Base-by-base conservation (phyloP, 768 basidiomycete species). In the Trametes punicea region DNA sequence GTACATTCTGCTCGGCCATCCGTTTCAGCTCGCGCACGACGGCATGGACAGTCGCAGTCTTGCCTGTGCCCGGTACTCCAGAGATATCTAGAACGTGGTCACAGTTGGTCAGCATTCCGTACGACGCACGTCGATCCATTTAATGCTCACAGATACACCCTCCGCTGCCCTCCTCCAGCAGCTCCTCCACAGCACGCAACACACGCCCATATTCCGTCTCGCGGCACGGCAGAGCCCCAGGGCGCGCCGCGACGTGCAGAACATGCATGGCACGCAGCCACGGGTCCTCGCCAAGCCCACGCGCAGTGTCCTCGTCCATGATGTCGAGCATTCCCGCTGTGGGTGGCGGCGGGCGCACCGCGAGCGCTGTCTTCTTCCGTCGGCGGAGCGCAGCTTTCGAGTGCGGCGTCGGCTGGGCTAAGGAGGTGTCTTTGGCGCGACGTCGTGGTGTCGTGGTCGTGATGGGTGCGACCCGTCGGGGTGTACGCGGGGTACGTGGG, bases 31-130 rank as follows among this genome's bases (percentile, higher is more conserved):
- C 91, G 33, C 90, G 81, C 29, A 98, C 82, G 23, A 97, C 88
- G 0, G 89, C 90, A 64, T 98, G 95, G 0, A 98, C 94, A 0
- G 97, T 98, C 0, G 97, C 97, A 0, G 97, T 99, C 73, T 98
- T 99, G 8, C 97, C 96, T 2, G 96, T 98, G 6, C 97, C 96
- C n/a, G 96, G 97, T 6, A 98, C 93, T 8, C 97, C 96, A 6
- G 95, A 94, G 45, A 98, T 97, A 71, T 98, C 95, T 98, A 51
- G 13, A 56, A 25, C 6, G 15, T 11, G n/a, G n/a, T 23, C 20
- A 20, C 23, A n/a, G n/a, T n/a, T 6, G 16, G 15, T 47, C 51
- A 50, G 20, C 13, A 2, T n/a, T 6, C 18, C 26, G 23, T 6
- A 20, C 42, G 20, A 27, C 18, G 20, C 16, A 21, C 13, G 5